phyloP scores from a whole-genome alignment of 2,329 filamentous ascomycete species.

The Phyllosticta citribraziliensis region DNA sequence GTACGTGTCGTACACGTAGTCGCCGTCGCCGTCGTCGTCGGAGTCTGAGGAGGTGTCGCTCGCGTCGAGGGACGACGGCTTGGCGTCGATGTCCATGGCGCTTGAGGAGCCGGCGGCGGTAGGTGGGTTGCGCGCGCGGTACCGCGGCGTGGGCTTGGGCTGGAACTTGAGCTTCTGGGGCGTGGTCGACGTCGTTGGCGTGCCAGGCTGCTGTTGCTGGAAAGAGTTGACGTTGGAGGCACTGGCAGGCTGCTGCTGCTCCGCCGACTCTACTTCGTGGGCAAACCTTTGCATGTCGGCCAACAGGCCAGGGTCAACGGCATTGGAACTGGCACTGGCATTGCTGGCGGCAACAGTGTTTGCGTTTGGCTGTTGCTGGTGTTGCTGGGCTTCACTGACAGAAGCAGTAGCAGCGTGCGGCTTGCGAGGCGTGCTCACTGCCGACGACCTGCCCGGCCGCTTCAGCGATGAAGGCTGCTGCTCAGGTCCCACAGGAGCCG shows the following conservation, averaged over 20 bases:
- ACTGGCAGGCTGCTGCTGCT: slow-evolving; percentile 9
- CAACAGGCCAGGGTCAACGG: slow-evolving; percentile 17
- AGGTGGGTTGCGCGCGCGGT: slow-evolving; percentile 23
- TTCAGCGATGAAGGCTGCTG: background rate
- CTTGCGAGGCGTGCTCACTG: background rate
- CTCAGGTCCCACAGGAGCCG: background rate
- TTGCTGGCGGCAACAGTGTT: background rate
- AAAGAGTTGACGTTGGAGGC: background rate
- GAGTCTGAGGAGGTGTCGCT: slow-evolving; percentile 23
- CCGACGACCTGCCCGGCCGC: background rate
- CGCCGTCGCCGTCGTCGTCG: slow-evolving; percentile 43
- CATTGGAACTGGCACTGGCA: slow-evolving; percentile 7
- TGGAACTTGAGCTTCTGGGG: slow-evolving; percentile 22
- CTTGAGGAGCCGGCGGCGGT: slow-evolving; percentile 10
- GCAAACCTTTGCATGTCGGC: slow-evolving; percentile 25
- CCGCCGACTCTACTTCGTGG: slow-evolving; percentile 20
- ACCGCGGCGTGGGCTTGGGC: slow-evolving; percentile 25
- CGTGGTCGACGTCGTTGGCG: slow-evolving; percentile 6
- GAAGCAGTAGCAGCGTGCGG: background rate
- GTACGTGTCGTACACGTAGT: slow-evolving; percentile 55
- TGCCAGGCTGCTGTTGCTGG: background rate
- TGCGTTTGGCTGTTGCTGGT: background rate
- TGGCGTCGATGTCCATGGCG: slow-evolving; percentile 24
- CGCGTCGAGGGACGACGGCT: background rate
- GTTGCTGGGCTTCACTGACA: background rate